Evolutionary conservation across 1,284 basidiomycete genomes (phyloP).

Genomic region (Sporisorium exsertum): DNA sequence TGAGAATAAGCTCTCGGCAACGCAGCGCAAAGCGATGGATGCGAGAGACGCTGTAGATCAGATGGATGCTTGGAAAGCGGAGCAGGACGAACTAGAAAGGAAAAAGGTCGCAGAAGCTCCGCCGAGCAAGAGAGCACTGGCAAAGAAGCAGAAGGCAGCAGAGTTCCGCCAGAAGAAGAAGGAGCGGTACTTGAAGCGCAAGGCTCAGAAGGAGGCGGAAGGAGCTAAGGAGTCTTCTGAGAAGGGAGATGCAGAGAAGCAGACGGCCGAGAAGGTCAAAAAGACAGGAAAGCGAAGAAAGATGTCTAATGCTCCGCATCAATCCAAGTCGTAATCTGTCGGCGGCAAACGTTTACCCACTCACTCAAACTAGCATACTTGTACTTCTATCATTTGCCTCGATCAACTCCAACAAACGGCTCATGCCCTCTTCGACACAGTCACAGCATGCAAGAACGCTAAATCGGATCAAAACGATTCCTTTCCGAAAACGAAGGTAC

Average conservation of each 20-base stretch:
- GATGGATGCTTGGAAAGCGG: slow-evolving; percentile 37
- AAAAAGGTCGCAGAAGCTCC: slow-evolving; percentile 25
- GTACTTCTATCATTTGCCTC: neutral
- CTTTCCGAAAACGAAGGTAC: neutral
- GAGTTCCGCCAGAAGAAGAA: slow-evolving; percentile 39
- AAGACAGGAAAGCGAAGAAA: slow-evolving; percentile 2
- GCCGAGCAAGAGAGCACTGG: slow-evolving; percentile 22
- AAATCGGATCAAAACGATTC: neutral
- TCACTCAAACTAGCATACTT: neutral
- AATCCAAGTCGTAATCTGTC: neutral
- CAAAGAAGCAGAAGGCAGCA: slow-evolving; percentile 36
- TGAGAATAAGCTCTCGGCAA: slow-evolving; percentile 21
- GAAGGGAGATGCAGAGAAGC: slow-evolving; percentile 3
- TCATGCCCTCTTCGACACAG: neutral
- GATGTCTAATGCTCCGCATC: neutral
- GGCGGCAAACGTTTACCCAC: slow-evolving; percentile 20
- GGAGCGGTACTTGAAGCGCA: slow-evolving; percentile 25
- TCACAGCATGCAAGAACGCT: neutral
- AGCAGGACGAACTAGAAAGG: slow-evolving; percentile 27
- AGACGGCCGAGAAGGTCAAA: slow-evolving; percentile 1
- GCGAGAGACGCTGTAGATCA: slow-evolving; percentile 44
- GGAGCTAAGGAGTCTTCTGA: slow-evolving; percentile 6
- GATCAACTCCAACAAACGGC: neutral
- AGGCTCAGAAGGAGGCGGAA: slow-evolving; percentile 12
- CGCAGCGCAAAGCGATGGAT: slow-evolving; percentile 30